These are phyloP conservation scores for Euphorbia pulcherrima DNA, from an alignment of 345 rosid genomes.

Conservation along the genomic window DNA sequence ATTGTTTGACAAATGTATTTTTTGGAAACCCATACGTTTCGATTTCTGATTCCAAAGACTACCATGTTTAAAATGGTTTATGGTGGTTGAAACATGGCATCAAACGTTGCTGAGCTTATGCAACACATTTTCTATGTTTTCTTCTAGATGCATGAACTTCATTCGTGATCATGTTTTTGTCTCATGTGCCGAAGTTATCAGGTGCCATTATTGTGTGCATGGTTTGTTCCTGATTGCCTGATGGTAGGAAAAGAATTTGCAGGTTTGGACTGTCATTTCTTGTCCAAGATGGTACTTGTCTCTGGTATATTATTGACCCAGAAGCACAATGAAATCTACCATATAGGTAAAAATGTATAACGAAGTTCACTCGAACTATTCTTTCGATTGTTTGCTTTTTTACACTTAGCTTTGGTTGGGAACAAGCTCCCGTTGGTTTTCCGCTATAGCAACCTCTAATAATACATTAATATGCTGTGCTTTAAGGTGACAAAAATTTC, in stretches of 20 bases:
- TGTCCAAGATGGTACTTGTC: constrained; percentile 7
- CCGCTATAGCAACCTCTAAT: background rate
- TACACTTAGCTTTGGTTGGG: constrained; percentile 2
- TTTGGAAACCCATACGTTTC: background rate
- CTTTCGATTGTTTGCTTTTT: background rate
- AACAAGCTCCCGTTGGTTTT: constrained; percentile 1
- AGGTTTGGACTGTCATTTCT: constrained; percentile 4
- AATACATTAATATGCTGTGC: background rate
- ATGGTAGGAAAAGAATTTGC: constrained; percentile 9
- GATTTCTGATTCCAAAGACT: background rate
- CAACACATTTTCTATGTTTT: background rate
- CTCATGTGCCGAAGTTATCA: background rate
- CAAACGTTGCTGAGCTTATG: background rate
- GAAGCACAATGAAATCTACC: constrained; percentile 4
- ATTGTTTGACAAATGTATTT: background rate
- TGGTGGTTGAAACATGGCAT: background rate
- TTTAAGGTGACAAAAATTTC: background rate
- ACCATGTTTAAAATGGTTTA: background rate
- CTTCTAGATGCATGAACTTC: background rate
- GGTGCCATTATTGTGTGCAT: constrained; percentile 1
- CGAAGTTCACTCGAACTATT: background rate
- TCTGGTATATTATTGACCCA: constrained; percentile 3
- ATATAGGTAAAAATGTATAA: background rate
- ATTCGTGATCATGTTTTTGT: background rate
- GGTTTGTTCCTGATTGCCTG: constrained; percentile 12